phyloP scores from a whole-genome alignment of 306 rosid species.

The Sesbania bispinosa region DNA sequence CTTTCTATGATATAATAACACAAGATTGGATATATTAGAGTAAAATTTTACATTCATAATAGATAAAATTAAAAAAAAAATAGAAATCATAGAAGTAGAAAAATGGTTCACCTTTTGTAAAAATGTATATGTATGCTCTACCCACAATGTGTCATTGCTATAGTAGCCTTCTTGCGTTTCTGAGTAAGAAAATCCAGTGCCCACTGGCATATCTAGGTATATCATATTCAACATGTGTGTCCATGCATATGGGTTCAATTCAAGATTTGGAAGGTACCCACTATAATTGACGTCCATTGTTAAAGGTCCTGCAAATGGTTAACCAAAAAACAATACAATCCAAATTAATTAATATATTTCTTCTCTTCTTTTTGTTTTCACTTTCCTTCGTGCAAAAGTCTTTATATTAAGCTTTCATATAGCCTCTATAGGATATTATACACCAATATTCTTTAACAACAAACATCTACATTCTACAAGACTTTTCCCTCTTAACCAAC shows the following conservation, averaged over 20 bases:
- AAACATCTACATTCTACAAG: no score
- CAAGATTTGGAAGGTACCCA: conserved; percentile 33
- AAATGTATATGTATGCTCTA: conserved; percentile 30
- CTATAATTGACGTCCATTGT: conserved; percentile 1
- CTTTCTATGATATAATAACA: neutral
- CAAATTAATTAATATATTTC: neutral
- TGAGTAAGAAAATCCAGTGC: conserved; percentile 34
- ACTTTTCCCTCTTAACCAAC: no score
- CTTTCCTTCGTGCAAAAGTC: neutral
- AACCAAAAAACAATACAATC: neutral
- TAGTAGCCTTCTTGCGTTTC: conserved; percentile 22
- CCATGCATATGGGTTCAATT: conserved; percentile 44
- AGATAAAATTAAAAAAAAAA: neutral
- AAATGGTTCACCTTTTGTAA: conserved; percentile 33
- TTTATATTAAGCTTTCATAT: no score
- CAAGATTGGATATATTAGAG: neutral
- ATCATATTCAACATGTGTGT: conserved; percentile 36
- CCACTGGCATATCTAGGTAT: conserved; percentile 33
- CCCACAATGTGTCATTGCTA: conserved; percentile 24
- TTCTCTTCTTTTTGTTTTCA: neutral
- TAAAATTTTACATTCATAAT: neutral
- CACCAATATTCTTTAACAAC: no score
- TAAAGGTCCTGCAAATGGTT: conserved; percentile 43
- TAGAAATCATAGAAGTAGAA: neutral
- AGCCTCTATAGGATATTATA: neutral